These are phyloP conservation scores for Borovskyia barvae DNA, from an alignment of 208 protist genomes.

Conservation along the genomic window DNA sequence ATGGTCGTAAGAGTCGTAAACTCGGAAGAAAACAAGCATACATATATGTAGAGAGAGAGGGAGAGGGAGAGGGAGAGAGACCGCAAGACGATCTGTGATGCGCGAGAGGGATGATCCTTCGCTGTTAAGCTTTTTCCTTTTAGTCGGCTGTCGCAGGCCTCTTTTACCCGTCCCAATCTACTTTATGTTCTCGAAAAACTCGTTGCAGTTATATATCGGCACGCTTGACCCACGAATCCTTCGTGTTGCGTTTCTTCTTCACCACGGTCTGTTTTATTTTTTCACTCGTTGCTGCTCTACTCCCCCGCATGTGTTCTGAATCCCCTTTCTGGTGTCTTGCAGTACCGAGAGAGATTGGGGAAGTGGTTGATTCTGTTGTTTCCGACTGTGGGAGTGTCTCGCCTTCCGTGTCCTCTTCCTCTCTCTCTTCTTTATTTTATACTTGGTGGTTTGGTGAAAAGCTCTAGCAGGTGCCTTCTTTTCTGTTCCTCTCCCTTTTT, in stretches of 20 bases:
- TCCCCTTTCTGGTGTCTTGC: not conserved
- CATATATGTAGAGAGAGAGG: too few species aligned
- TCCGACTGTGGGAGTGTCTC: not conserved
- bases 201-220: not conserved
- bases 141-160: not conserved
- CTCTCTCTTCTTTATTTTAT: not conserved
- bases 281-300: not conserved
- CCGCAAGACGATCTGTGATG: not conserved
- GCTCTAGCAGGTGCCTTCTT: not conserved
- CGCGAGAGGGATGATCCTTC: not conserved
- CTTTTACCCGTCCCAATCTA: not conserved
- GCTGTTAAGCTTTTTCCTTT: not conserved
- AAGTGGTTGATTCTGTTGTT: not conserved
- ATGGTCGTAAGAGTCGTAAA: too few species aligned
- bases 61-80: not conserved
- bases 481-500: not conserved
- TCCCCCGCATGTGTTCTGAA: not conserved
- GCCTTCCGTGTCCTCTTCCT: not conserved
- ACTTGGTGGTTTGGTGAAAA: not conserved
- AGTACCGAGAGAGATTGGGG: not conserved
- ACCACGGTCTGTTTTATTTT: slow-evolving; percentile 21
- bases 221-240: not conserved
- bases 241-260: slow-evolving; percentile 4
- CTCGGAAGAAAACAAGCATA: too few species aligned
- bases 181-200: not conserved